Base-by-base conservation (phyloP, 2,329 filamentous ascomycete genomes). In the Mycosphaerelloides madeirae region DNA sequence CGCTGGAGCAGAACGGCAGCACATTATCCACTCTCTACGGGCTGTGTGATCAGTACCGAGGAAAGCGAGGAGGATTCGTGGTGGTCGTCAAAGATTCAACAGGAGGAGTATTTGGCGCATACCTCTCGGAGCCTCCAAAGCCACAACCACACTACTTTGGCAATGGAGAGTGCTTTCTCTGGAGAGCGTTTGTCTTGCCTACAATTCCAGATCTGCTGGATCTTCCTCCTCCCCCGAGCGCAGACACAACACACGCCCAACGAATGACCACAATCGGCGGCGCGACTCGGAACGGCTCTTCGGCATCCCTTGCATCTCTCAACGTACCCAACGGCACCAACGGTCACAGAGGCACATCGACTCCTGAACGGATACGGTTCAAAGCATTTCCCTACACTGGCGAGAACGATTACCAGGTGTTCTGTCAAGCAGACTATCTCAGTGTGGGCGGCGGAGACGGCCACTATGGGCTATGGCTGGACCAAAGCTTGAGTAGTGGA, bases 311-410 rank as follows among this genome's bases (percentile, higher is more conserved):
- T 40, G 47, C 52, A 8, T 58, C 57, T 8, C 44, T 62, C 38
- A 53, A 56, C 18, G 50, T 52, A 11, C 50, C 54, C 13, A 41
- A 46, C 29, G 41, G 38, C 22, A 55, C 41, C 53, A 62, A 50
- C 46, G 63, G 52, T n/a, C 48, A 52, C 36, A 48, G 38, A 18
- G 47, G 38, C 18, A 64, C 44, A 72, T 67, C 55, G 69, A 80
- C 81, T 3, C 79, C 81, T 3, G 86, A 91, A 50, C 77, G 81
- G 19, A 87, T 97, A 55, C 82, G 93, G 15, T 98, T 98, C 77
- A 96, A 95, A 68, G 91, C 91, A 0, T 98, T 97, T 59, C 90
- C 91, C 0, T 97, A 96, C 62, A 94, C 86, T 44, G 93, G 93
- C 4, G 79, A 95, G 31, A 97, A 98, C 65, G 93, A 97, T 66